Evolutionary conservation across 768 basidiomycete species (phyloP), one percentile per base, ranked within the genome.

Genomic region (Panus rudis): DNA sequence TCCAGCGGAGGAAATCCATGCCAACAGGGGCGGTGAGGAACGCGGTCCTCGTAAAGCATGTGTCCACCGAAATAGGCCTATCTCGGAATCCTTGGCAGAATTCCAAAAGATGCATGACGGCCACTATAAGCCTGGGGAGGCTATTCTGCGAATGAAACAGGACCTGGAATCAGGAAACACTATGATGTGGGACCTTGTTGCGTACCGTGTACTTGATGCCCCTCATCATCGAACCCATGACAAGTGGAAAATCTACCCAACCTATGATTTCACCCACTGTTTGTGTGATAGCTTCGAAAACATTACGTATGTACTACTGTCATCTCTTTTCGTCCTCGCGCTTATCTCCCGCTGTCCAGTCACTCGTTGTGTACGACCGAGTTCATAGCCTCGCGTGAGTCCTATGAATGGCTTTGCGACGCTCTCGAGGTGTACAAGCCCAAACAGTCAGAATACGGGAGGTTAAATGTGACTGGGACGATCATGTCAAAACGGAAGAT

Each of bases 401-500:
- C 96, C 0, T 98, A 99, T 61, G 96, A 99, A 57, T 99, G 96
- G 96, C 76, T 99, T 11, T 99, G 96, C 56, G 94, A 99, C 59
- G 91, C 89, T 3, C 71, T 98, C n/a, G 89, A 88, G 48, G 84
- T 98, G 2, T 99, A 98, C 73, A 96, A 92, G 61, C 93, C 96
- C 17, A 82, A 81, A 45, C 96, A 99, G 65, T 93, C 91, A 37
- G 96, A 99, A 61, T 98, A 90, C 55, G 96, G 96, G 17, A 79
- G 96, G 42, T 73, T 98, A 37, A 92, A 82, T 55, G 63, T 99
- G 35, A 88, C 94, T 49, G 96, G 96, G 23, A 93, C 93, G 14
- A 81, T 99, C 63, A 92, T 85, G 71, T 97, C 93, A 3, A 99
- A 99, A 64, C 85, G 96, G 16, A 98, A 97, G 63, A 88, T 99